phyloP scores from a whole-genome alignment of 495 filamentous ascomycete genomes.

The Aspergillus homomorphus region DNA sequence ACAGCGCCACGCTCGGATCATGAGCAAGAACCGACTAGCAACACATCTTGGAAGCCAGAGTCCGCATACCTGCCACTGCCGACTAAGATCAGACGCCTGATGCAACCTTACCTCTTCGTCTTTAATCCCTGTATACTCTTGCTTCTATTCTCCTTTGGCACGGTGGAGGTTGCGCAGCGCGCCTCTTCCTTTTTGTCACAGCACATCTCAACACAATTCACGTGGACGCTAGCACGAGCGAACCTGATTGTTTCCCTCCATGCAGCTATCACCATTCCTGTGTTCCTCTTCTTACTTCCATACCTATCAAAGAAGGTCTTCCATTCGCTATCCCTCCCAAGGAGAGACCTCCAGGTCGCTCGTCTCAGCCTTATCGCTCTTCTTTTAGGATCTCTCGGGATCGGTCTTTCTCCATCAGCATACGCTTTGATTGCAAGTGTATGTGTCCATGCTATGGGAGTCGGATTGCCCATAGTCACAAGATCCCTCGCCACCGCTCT shows the following conservation, averaged over 20 bases:
- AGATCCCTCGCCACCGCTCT: background rate
- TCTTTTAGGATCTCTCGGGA: background rate
- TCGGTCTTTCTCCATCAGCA: background rate
- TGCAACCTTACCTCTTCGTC: background rate
- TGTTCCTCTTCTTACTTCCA: background rate
- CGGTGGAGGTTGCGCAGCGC: background rate
- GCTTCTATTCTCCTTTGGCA: background rate
- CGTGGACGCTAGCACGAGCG: background rate
- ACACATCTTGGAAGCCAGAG: background rate
- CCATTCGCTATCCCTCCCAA: background rate
- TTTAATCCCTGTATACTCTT: background rate
- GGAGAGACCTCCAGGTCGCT: background rate
- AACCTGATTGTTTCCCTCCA: background rate
- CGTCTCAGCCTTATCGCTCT: background rate
- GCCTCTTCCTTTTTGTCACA: background rate
- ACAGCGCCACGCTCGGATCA: background rate
- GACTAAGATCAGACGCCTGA: background rate
- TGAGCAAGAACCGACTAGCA: background rate
- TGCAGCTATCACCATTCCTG: background rate
- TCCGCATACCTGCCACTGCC: background rate
- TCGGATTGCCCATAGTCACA: background rate
- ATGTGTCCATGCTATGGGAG: background rate
- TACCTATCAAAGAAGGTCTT: background rate
- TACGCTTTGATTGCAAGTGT: background rate
- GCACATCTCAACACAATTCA: background rate